Evolutionary conservation across 2,329 filamentous ascomycete genomes (phyloP), one percentile per base, ranked within the genome.

Genomic region (Pyrenochaeta sp.): DNA sequence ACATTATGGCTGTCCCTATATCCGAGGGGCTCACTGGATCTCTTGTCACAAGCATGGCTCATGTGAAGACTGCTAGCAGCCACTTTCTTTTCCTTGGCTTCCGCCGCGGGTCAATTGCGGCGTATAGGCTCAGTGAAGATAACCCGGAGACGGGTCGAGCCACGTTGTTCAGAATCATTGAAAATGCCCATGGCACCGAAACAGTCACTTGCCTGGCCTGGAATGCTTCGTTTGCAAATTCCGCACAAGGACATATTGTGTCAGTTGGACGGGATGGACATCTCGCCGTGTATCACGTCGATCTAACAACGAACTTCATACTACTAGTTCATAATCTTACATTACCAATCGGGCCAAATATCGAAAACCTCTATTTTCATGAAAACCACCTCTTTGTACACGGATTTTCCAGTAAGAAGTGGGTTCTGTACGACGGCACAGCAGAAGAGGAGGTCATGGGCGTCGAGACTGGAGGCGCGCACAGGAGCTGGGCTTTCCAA

Each of bases 391-490:
- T 97, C 0, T 80, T 93, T 28, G 80, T 96, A 12, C 91, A 89
- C 73, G 94, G 94, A 2, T 98, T 97, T 78, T 88, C 86, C 54
- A 88, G 90, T 72, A 92, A 88, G 61, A 82, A 87, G 46, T 96
- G 98, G 71, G 82, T 96, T 12, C 84, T 94, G 9, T 95, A 91
- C 86, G 91, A 97, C 73, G 88, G 91, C 72, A 88, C 86, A 0
- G 81, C 81, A 1, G 88, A 91, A 57, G 84, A 87, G 54, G 90
- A 94, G 68, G 76, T 94, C 15, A 85, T 90, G 53, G 84, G 82
- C 0, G 83, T 96, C 30, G 88, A 93, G 48, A 97, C 94, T 72
- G 94, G 93, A 54, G 94, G 94, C 34, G 89, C 88, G 0, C 92
- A 97, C 72, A 86, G 94, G 53, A 88, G 85, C 32, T 97, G 92